Conservation (phyloP, 2,329 filamentous ascomycete genomes). For the Botrytis tulipae region DNA sequence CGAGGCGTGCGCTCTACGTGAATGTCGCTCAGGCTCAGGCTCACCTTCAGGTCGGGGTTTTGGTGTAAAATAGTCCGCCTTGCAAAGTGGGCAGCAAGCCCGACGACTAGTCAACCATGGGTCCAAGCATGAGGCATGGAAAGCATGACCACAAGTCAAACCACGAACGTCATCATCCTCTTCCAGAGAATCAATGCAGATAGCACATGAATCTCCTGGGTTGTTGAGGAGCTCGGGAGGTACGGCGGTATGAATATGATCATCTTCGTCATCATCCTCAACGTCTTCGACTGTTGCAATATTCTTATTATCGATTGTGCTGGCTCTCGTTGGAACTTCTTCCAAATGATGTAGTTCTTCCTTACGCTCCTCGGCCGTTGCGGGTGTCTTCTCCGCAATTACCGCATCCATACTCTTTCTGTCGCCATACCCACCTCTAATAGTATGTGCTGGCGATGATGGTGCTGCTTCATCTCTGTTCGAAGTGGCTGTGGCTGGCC, state of each 20-base stretch:
- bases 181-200: slow-evolving; percentile 91
- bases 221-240: slow-evolving; percentile 77
- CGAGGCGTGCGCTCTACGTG: slow-evolving; percentile 26
- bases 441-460: slow-evolving; percentile 23
- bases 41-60: slow-evolving; percentile 67
- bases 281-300: slow-evolving; percentile 45
- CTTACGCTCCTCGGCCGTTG: slow-evolving; percentile 24
- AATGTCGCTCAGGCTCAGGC: slow-evolving; percentile 33
- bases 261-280: slow-evolving; percentile 69
- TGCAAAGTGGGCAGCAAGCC: slow-evolving; percentile 95
- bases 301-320: slow-evolving; percentile 42
- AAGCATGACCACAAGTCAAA: slow-evolving; percentile 93
- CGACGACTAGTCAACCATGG: slow-evolving; percentile 93
- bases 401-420: slow-evolving; percentile 27
- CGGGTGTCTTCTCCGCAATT: slow-evolving; percentile 27
- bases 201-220: slow-evolving; percentile 90
- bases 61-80: slow-evolving; percentile 94
- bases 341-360: slow-evolving; percentile 34
- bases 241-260: slow-evolving; percentile 77
- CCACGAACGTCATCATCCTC: slow-evolving; percentile 95
- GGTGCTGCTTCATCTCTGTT: slow-evolving; percentile 24
- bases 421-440: slow-evolving; percentile 20
- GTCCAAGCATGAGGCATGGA: slow-evolving; percentile 93
- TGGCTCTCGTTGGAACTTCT: slow-evolving; percentile 35
- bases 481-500: slow-evolving; percentile 30